Conservation (phyloP, 2,329 filamentous ascomycete species). For the Paecilomyces formosus region DNA sequence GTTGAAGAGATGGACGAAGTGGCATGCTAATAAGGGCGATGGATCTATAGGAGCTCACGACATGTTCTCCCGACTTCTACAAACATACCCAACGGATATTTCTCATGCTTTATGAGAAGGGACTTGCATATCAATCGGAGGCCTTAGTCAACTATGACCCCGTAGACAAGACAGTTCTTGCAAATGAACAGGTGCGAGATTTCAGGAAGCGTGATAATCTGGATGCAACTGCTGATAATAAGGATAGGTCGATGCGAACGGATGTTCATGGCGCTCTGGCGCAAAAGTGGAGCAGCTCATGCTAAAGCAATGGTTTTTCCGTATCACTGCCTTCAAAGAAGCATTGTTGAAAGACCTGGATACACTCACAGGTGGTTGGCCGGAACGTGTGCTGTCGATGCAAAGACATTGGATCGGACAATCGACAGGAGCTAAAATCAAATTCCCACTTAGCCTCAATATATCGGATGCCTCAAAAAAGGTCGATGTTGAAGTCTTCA, state of each 20-base stretch:
- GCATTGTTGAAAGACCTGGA: conserved; percentile 65
- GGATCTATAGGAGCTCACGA: conserved; percentile 63
- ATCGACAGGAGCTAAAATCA: conserved; percentile 64
- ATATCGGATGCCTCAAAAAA: conserved; percentile 15
- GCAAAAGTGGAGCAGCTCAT: conserved; percentile 72
- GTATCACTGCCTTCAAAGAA: conserved; percentile 72
- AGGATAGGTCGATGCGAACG: conserved; percentile 64
- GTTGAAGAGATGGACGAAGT: conserved; percentile 9
- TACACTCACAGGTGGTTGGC: conserved; percentile 62
- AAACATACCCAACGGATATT: conserved; percentile 85
- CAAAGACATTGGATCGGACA: conserved; percentile 85
- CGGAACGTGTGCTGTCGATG: conserved; percentile 72
- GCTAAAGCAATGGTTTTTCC: conserved; percentile 84
- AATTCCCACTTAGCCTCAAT: conserved; percentile 54
- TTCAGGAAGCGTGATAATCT: background rate
- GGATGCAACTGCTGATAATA: conserved; percentile 4
- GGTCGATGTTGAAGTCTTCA: conserved; percentile 63
- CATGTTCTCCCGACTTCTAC: conserved; percentile 79
- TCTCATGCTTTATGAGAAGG: conserved; percentile 63
- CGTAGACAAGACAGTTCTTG: conserved; percentile 79
- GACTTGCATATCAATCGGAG: conserved; percentile 74
- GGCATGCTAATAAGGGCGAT: conserved; percentile 11
- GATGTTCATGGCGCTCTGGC: conserved; percentile 79
- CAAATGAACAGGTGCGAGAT: conserved; percentile 64
- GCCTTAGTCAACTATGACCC: conserved; percentile 87